Percentiles rank a stretch among this genome's conserved stretches.
Evolutionary conservation across 805 yeast species (phyloP).

Genomic region (Groenewaldozyma salmanticensis): DNA sequence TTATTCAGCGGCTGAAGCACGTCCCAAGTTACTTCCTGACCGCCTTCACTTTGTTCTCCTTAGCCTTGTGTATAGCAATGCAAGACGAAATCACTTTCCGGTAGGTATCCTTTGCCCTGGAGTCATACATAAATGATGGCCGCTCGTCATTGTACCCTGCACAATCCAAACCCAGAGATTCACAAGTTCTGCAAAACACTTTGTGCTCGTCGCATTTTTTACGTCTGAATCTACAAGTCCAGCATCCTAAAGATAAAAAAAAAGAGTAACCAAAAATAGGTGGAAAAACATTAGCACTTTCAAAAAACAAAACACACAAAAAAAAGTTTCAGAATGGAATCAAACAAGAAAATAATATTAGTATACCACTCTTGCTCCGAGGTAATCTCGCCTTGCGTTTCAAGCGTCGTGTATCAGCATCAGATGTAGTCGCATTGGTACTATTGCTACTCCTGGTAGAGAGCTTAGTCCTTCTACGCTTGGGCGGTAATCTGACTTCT

Average conservation of each 20-base stretch:
- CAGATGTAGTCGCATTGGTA: too few species aligned
- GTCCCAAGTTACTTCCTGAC: too few species aligned
- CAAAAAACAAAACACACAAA: too few species aligned
- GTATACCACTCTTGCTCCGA: constrained; percentile 4
- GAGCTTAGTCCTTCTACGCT: too few species aligned
- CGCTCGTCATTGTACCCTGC: constrained; percentile 42
- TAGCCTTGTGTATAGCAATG: background rate
- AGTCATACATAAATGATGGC: constrained; percentile 45
- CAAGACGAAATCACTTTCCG: constrained; percentile 4
- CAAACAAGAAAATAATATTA: too few species aligned
- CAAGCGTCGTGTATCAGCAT: too few species aligned
- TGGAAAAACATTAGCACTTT: too few species aligned
- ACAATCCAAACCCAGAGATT: constrained; percentile 45
- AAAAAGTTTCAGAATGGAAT: too few species aligned
- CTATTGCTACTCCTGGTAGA: too few species aligned
- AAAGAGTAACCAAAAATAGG: background rate
- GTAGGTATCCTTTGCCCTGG: constrained; percentile 6
- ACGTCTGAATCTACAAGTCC: constrained; percentile 69
- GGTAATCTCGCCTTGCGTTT: constrained; percentile 3
- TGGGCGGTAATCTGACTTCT: too few species aligned
- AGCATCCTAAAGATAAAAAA: constrained; percentile 40
- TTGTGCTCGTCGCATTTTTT: constrained; percentile 62
- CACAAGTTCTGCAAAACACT: constrained; percentile 53
- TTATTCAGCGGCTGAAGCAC: too few species aligned
- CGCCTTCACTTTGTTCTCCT: too few species aligned